Conservation (phyloP, 2,329 filamentous ascomycete species). For the Microsporum ferrugineum region DNA sequence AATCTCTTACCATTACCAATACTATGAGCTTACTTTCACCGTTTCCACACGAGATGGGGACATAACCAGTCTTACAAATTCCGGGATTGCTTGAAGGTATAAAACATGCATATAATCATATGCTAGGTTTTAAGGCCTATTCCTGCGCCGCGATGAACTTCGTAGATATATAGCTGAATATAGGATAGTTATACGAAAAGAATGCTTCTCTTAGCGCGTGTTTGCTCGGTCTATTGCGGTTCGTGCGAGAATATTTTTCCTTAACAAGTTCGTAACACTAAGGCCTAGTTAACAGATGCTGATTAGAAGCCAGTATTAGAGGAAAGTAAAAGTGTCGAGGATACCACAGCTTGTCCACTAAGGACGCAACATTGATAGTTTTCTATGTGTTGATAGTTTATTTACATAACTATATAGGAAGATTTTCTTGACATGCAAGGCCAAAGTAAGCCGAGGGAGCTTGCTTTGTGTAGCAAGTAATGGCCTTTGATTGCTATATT, state of each 20-base stretch:
- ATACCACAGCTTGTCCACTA: background rate
- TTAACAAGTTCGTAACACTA: slow-evolving; percentile 47
- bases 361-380: background rate
- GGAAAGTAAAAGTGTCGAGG: background rate
- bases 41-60: no score
- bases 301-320: slow-evolving; percentile 44
- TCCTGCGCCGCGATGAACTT: background rate
- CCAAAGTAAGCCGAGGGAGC: background rate
- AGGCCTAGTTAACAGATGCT: slow-evolving; percentile 48
- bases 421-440: background rate
- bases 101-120: slow-evolving; percentile 51
- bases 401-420: background rate
- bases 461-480: background rate
- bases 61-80: no score
- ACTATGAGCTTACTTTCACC: background rate
- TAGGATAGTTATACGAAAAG: slow-evolving; percentile 16
- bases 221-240: slow-evolving; percentile 44
- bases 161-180: background rate
- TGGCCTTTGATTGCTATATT: background rate
- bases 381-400: background rate
- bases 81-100: no score
- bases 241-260: slow-evolving; percentile 53
- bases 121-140: slow-evolving; percentile 52
- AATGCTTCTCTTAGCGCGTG: slow-evolving; percentile 34
- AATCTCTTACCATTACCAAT: background rate